Evolutionary conservation across 2,329 filamentous ascomycete species (phyloP).

Genomic region (Colletotrichum liaoningense): DNA sequence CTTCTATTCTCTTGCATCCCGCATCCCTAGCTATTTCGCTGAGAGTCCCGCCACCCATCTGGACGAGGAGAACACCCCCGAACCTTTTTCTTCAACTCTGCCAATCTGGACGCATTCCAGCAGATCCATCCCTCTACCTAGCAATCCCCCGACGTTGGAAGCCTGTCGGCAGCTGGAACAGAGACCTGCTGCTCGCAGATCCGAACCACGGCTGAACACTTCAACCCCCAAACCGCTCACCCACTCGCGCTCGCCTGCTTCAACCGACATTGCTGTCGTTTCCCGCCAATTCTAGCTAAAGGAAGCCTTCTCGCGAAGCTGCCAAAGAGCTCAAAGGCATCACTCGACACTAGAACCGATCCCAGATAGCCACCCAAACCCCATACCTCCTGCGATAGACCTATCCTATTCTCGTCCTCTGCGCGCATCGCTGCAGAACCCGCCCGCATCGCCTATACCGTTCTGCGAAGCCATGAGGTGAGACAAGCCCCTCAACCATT

Average conservation of each 20-base stretch:
- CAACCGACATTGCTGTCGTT: conserved; percentile 14
- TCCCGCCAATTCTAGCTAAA: background rate
- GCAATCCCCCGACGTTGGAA: conserved; percentile 7
- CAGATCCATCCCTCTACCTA: background rate
- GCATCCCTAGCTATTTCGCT: background rate
- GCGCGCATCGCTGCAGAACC: conserved; percentile 4
- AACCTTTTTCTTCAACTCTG: background rate
- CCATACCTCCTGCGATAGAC: background rate
- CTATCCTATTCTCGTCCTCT: background rate
- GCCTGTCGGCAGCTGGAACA: conserved; percentile 12
- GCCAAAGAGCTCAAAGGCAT: too few species aligned
- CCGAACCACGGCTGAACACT: conserved; percentile 6
- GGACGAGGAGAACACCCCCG: background rate
- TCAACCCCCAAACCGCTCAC: background rate
- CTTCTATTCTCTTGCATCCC: conserved; percentile 7
- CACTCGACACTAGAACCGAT: background rate
- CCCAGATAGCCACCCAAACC: background rate
- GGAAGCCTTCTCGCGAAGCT: background rate
- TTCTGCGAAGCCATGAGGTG: conserved; percentile 35
- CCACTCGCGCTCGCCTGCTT: background rate
- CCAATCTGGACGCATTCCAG: conserved; percentile 9
- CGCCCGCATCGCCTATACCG: conserved; percentile 2
- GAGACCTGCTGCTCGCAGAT: conserved; percentile 9
- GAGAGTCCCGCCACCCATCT: background rate
- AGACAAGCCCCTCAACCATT: conserved; percentile 27